Evolutionary conservation across 768 basidiomycete genomes (phyloP).

Genomic region (Leccinum uliginosum): DNA sequence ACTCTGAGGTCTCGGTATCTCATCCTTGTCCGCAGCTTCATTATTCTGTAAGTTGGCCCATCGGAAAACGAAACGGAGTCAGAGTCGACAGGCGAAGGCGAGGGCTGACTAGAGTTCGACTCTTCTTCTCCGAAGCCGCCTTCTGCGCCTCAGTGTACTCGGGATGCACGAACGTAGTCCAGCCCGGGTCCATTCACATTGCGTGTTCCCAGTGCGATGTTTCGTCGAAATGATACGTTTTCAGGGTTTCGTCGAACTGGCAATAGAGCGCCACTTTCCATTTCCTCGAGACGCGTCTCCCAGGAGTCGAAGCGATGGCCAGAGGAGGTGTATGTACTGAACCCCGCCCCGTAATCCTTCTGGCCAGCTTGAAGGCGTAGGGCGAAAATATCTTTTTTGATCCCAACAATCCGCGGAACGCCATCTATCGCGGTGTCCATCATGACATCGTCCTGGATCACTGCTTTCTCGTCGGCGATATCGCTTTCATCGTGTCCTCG

Average conservation of each 20-base stretch:
- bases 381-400: slow-evolving; percentile 61
- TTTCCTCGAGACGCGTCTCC: slow-evolving; percentile 47
- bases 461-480: slow-evolving; percentile 58
- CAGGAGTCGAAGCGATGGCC: slow-evolving; percentile 49
- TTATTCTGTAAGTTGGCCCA: slow-evolving; percentile 37
- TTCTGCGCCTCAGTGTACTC: slow-evolving; percentile 60
- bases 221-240: slow-evolving; percentile 71
- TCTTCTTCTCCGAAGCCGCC: slow-evolving; percentile 50
- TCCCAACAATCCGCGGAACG: slow-evolving; percentile 39
- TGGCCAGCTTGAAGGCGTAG: slow-evolving; percentile 52
- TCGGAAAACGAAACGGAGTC: slow-evolving; percentile 41
- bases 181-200: slow-evolving; percentile 50
- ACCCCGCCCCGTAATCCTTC: slow-evolving; percentile 53
- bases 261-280: slow-evolving; percentile 48
- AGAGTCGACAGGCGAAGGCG: slow-evolving; percentile 27
- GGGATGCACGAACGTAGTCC: slow-evolving; percentile 66
- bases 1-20: slow-evolving; percentile 33
- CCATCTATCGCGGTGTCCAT: slow-evolving; percentile 27
- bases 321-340: slow-evolving; percentile 32
- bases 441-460: slow-evolving; percentile 41
- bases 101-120: too few relatives aligned
- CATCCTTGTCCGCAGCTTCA: slow-evolving; percentile 25
- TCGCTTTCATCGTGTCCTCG: slow-evolving; percentile 59
- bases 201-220: slow-evolving; percentile 44
- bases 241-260: slow-evolving; percentile 81